These are phyloP conservation scores for Penicillium freii DNA, from an alignment of 2,329 filamentous ascomycete genomes.

Conservation along the genomic window DNA sequence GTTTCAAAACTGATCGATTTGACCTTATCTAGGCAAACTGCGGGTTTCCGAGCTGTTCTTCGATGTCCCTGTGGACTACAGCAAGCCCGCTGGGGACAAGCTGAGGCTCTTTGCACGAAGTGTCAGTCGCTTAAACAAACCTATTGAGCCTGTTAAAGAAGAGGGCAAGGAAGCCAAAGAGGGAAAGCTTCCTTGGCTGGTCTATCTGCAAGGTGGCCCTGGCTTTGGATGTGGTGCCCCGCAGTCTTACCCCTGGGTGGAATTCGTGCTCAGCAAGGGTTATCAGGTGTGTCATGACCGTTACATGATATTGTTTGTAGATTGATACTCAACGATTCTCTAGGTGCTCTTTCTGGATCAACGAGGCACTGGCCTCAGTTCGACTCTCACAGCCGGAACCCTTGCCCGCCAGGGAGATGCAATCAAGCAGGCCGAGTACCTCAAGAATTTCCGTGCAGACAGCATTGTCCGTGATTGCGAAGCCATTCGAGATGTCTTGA, in stretches of 20 bases:
- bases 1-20: background rate
- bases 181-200: constrained; percentile 55
- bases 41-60: constrained; percentile 81
- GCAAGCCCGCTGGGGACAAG: constrained; percentile 57
- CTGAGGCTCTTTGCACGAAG: constrained; percentile 77
- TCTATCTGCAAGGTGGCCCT: constrained; percentile 84
- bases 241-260: constrained; percentile 70
- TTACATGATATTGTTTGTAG: background rate
- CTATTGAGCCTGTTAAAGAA: constrained; percentile 49
- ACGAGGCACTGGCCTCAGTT: constrained; percentile 81
- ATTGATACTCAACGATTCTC: background rate
- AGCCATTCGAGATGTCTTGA: constrained; percentile 74
- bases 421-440: constrained; percentile 71
- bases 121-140: constrained; percentile 58
- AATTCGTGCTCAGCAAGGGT: constrained; percentile 69
- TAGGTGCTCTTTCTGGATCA: constrained; percentile 78
- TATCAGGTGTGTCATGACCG: constrained; percentile 61
- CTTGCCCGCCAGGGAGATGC: constrained; percentile 64
- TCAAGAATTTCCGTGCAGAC: constrained; percentile 83
- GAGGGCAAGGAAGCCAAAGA: constrained; percentile 42
- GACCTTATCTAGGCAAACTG: constrained; percentile 61
- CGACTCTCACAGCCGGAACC: constrained; percentile 71
- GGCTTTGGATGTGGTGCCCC: constrained; percentile 75
- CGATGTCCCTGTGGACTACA: constrained; percentile 78
- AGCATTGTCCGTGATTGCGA: constrained; percentile 88